These are phyloP conservation scores for Sarocladium oryzae DNA, from an alignment of 2,329 filamentous ascomycete genomes.

Conservation along the genomic window DNA sequence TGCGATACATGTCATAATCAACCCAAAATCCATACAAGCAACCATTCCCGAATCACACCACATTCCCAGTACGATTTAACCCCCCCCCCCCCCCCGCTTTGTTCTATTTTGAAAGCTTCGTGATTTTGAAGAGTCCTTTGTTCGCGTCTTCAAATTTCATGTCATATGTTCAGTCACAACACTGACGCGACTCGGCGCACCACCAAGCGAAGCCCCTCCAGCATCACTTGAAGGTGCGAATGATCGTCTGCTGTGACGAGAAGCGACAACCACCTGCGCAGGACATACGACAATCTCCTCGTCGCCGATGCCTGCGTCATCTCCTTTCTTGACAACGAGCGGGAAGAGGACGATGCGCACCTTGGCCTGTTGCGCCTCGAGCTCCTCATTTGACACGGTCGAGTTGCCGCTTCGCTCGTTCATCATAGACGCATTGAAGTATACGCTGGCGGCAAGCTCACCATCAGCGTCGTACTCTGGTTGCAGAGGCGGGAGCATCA, in stretches of 20 bases:
- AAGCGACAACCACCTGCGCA: conserved; percentile 81
- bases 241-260: conserved; percentile 32
- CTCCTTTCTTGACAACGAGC: conserved; percentile 90
- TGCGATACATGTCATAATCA: neutral
- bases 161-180: conserved; percentile 28
- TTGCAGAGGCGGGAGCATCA: conserved; percentile 93
- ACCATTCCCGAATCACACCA: conserved; percentile 11
- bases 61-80: no score
- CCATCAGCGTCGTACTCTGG: conserved; percentile 93
- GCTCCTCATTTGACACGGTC: conserved; percentile 61
- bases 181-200: conserved; percentile 29
- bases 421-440: conserved; percentile 92
- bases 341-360: conserved; percentile 94
- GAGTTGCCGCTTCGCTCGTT: conserved; percentile 74
- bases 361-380: conserved; percentile 68
- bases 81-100: no score
- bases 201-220: conserved; percentile 37
- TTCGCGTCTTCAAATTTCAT: conserved; percentile 6
- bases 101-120: conserved; percentile 1
- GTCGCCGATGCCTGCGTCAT: conserved; percentile 79
- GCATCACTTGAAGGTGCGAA: conserved; percentile 45
- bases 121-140: no score
- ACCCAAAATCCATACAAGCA: neutral
- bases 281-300: conserved; percentile 95
- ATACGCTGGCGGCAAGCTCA: conserved; percentile 78